phyloP scores from a whole-genome alignment of 306 rosid species.

The Begonia peltatifolia region DNA sequence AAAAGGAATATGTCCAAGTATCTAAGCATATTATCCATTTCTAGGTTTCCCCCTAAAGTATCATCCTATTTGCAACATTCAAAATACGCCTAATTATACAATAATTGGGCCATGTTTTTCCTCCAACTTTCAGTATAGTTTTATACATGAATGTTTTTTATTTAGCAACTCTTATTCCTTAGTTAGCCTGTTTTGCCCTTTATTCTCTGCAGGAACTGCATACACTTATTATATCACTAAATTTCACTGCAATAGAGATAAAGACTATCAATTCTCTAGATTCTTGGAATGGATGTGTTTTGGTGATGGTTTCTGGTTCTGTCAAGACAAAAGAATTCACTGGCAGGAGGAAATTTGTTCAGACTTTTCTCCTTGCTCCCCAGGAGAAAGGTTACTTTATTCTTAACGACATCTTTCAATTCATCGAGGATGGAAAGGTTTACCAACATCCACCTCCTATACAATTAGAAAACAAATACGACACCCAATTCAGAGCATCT shows the following conservation, averaged over 20 bases:
- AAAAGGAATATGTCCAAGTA: too few relatives aligned
- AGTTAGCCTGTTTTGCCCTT: not conserved
- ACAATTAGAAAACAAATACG: constrained; percentile 31
- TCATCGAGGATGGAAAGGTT: constrained; percentile 33
- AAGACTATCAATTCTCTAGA: constrained; percentile 77
- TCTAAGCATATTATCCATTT: too few relatives aligned
- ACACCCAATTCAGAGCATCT: constrained; percentile 39
- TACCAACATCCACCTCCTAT: constrained; percentile 30
- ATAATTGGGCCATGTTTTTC: too few relatives aligned
- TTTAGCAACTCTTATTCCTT: not conserved
- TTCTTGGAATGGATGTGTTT: constrained; percentile 74
- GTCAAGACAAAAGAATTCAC: constrained; percentile 57
- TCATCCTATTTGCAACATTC: too few relatives aligned
- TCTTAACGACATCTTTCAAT: constrained; percentile 79
- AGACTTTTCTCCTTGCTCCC: constrained; percentile 85
- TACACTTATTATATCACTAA: constrained; percentile 42
- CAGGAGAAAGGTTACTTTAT: constrained; percentile 89
- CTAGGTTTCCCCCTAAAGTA: too few relatives aligned
- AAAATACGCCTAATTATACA: too few relatives aligned
- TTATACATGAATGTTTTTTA: too few relatives aligned
- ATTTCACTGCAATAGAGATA: constrained; percentile 59
- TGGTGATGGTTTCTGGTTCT: constrained; percentile 81
- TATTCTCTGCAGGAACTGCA: constrained; percentile 60
- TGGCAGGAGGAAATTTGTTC: constrained; percentile 62
- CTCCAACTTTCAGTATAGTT: too few relatives aligned